Evolutionary conservation across 176 grass and related monocot genomes (phyloP), one percentile per base, ranked within the genome.

Genomic region (Triticum turgidum): DNA sequence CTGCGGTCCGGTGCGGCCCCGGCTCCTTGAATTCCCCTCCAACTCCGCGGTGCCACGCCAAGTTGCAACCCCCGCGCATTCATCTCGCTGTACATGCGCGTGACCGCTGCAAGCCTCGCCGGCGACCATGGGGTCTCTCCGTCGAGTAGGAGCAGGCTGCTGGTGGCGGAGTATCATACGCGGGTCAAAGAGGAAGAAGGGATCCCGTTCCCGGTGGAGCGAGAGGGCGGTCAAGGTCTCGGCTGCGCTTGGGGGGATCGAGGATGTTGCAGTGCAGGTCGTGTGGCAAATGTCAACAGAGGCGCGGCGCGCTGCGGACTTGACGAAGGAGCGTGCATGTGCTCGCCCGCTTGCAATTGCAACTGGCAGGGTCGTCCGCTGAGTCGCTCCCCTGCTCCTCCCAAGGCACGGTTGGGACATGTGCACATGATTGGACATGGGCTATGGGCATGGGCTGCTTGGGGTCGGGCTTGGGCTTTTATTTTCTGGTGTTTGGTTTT

Each of bases 231-330:
- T 77, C 82, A 75, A 73, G 18, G 22, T 12, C 24, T 69, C 68
- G 37, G 68, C 27, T 42, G 61, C 7, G 29, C 0, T 24, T 12
- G 34, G 22, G 35, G 35, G 7, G 32, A 69, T 69, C 67, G 67
- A 73, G 69, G 37, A 7, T n/a, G 17, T 65, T 52, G 72, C 25
- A 25, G 62, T 42, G 24, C 29, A 39, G 74, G 14, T 44, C 59
- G 45, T 65, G 83, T 81, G 27, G 21, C 30, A 74, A 75, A 54
- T 82, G 79, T 87, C 78, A 87, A 76, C 86, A 54, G 0, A 18
- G 49, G 21, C 34, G 47, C 54, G 20, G 22, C 13, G 78, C 22
- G 66, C 34, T 38, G 78, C 27, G 12, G 56, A 33, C 20, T 80
- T 81, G 68, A 87, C 69, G 49, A 72, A 34, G 13, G 66, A 80